These are phyloP conservation scores for Moesziomyces globuligerus DNA, from an alignment of 1,284 basidiomycete species.

Conservation along the genomic window DNA sequence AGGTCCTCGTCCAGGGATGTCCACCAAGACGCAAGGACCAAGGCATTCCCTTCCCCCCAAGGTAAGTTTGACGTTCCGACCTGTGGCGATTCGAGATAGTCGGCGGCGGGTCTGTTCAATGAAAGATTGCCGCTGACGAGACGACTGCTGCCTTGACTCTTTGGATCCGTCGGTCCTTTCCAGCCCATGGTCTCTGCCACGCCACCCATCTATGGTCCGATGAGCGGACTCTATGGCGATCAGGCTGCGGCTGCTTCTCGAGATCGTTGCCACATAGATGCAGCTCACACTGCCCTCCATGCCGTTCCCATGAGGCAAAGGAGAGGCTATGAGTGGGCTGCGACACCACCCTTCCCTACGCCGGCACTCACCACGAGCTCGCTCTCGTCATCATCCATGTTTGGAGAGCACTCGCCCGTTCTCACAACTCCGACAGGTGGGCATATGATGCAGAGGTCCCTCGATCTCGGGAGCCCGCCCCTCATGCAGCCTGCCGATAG, in stretches of 20 bases:
- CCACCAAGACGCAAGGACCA: conserved; percentile 26
- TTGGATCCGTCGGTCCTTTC: neutral
- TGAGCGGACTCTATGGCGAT: conserved; percentile 6
- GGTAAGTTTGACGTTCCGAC: conserved; percentile 24
- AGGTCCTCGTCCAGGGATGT: conserved; percentile 18
- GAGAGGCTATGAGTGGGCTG: conserved; percentile 19
- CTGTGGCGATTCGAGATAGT: too few relatives aligned
- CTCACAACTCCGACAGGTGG: conserved; percentile 3
- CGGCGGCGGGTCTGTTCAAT: too few relatives aligned
- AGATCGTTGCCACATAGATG: conserved; percentile 15
- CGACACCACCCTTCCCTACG: conserved; percentile 23
- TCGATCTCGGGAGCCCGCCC: conserved; percentile 17
- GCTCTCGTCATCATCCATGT: conserved; percentile 25
- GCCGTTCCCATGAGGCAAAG: conserved; percentile 8
- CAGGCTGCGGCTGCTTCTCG: conserved; percentile 2
- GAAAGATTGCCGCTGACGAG: neutral
- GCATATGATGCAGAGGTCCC: conserved; percentile 3
- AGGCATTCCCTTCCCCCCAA: conserved; percentile 45
- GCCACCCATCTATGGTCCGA: conserved; percentile 5
- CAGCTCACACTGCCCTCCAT: neutral
- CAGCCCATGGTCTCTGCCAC: conserved; percentile 22
- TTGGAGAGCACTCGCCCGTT: conserved; percentile 25
- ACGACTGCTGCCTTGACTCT: neutral
- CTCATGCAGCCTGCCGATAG: conserved; percentile 6
- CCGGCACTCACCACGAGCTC: conserved; percentile 32